These are phyloP conservation scores for Oldenlandia corymbosa DNA, from an alignment of 257 asterid genomes.

Conservation along the genomic window DNA sequence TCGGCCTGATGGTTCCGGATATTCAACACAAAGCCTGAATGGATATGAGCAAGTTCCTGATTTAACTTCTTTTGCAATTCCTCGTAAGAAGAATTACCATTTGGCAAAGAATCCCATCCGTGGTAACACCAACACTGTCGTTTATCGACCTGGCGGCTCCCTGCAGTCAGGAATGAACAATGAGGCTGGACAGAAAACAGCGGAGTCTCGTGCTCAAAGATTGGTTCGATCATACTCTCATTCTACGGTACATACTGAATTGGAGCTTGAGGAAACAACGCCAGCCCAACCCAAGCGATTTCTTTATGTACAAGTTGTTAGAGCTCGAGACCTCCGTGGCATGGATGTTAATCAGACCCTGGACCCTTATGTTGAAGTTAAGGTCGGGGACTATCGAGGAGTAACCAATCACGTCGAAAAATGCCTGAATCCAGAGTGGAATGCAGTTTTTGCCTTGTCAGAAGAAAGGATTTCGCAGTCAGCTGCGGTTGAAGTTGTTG, in stretches of 20 bases:
- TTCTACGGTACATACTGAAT: constrained; percentile 58
- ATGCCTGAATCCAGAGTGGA: constrained; percentile 73
- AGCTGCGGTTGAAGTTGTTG: constrained; percentile 52
- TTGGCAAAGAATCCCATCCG: constrained; percentile 40
- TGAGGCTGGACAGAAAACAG: constrained; percentile 46
- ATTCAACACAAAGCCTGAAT: constrained; percentile 35
- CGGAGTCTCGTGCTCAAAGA: constrained; percentile 45
- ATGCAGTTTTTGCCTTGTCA: constrained; percentile 70
- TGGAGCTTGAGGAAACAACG: constrained; percentile 64
- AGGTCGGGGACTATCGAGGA: constrained; percentile 84
- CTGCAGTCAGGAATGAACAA: constrained; percentile 26
- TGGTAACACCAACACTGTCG: constrained; percentile 28
- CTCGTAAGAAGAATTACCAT: constrained; percentile 36
- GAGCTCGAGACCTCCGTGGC: constrained; percentile 69
- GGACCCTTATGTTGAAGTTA: constrained; percentile 86
- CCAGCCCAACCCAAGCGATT: constrained; percentile 87
- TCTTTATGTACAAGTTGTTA: constrained; percentile 78
- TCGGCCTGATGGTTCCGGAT: constrained; percentile 67
- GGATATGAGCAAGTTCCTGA: constrained; percentile 30
- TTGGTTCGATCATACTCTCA: constrained; percentile 32
- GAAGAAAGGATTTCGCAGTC: constrained; percentile 75
- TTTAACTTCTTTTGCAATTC: constrained; percentile 10
- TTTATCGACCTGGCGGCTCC: constrained; percentile 21
- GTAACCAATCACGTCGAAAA: constrained; percentile 73
- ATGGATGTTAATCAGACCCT: constrained; percentile 67